Percentiles rank a stretch among this genome's conserved stretches.
These are phyloP conservation scores for Boletus patriciae DNA, from an alignment of 768 basidiomycete species.

Conservation along the genomic window DNA sequence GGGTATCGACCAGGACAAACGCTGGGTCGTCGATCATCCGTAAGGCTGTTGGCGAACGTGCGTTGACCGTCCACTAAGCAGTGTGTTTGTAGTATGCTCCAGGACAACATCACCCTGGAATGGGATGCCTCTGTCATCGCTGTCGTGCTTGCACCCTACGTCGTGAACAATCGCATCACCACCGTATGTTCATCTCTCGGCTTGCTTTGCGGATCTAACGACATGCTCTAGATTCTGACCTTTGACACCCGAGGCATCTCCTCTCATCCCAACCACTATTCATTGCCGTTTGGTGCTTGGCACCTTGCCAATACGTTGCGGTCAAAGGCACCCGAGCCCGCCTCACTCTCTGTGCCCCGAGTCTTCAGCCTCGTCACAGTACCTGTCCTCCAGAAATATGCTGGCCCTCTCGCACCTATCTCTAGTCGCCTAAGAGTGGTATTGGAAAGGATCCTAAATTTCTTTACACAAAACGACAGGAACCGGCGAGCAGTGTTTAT, in stretches of 20 bases:
- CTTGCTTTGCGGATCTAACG: neutral
- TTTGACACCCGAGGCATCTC: constrained; percentile 80
- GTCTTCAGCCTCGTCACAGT: constrained; percentile 64
- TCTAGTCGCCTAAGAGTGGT: constrained; percentile 48
- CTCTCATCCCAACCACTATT: constrained; percentile 83
- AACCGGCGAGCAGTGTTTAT: constrained; percentile 43
- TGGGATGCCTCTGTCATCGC: constrained; percentile 70
- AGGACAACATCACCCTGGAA: constrained; percentile 65
- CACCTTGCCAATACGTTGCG: constrained; percentile 40
- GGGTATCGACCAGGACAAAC: constrained; percentile 54
- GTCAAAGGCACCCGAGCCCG: constrained; percentile 30
- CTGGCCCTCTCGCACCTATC: constrained; percentile 51
- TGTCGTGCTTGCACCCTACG: constrained; percentile 55
- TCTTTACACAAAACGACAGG: neutral
- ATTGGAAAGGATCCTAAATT: constrained; percentile 5
- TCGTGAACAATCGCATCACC: constrained; percentile 57
- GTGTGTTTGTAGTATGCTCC: constrained; percentile 50
- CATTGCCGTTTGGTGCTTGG: constrained; percentile 58
- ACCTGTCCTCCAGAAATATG: constrained; percentile 60
- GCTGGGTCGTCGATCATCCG: constrained; percentile 71
- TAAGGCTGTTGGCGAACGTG: constrained; percentile 39
- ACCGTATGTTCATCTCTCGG: constrained; percentile 45
- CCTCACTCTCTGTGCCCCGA: constrained; percentile 33
- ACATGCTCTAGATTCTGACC: constrained; percentile 65
- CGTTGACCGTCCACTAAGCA: constrained; percentile 10